A percentile compares a stretch with the other conserved stretches of the same genome.
phyloP scores from a whole-genome alignment of 2,329 filamentous ascomycete genomes.

The Didymellaceae sp. region DNA sequence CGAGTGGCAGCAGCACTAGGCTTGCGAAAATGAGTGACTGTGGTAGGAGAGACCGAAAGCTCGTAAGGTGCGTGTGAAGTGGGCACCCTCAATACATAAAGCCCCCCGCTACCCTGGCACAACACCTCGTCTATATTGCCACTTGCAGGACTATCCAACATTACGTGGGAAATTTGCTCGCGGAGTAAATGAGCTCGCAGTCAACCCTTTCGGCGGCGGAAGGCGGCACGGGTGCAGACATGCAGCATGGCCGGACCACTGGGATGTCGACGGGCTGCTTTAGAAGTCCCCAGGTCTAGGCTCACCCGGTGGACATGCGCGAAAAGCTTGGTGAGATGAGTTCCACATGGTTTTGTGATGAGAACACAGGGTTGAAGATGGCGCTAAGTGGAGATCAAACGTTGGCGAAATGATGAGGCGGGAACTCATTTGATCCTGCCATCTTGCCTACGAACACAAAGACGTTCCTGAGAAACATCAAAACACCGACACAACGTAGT shows the following conservation, averaged over 20 bases:
- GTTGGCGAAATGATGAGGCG: constrained; percentile 38
- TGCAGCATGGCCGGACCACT: constrained; percentile 14
- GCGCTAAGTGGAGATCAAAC: constrained; percentile 44
- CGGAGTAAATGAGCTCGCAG: constrained; percentile 26
- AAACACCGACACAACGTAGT: constrained; percentile 3
- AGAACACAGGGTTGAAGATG: constrained; percentile 18
- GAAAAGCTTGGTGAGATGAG: constrained; percentile 24
- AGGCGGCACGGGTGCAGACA: constrained; percentile 18
- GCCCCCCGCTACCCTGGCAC: constrained; percentile 19
- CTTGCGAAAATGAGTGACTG: constrained; percentile 33
- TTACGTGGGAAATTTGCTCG: constrained; percentile 32
- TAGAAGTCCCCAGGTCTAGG: constrained; percentile 20
- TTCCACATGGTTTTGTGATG: constrained; percentile 23
- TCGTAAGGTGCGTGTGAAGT: constrained; percentile 11
- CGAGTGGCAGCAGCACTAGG: constrained; percentile 40
- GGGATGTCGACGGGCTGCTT: constrained; percentile 1
- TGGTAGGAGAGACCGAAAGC: constrained; percentile 18
- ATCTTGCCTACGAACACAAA: constrained; percentile 7
- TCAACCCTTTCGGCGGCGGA: constrained; percentile 3
- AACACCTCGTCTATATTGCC: constrained; percentile 21
- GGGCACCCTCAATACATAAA: constrained; percentile 26
- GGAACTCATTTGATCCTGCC: constrained; percentile 19
- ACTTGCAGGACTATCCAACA: constrained; percentile 16
- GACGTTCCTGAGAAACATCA: constrained; percentile 3
- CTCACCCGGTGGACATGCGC: constrained; percentile 12